Conservation (phyloP, 768 basidiomycete species). For the Bullera alba region DNA sequence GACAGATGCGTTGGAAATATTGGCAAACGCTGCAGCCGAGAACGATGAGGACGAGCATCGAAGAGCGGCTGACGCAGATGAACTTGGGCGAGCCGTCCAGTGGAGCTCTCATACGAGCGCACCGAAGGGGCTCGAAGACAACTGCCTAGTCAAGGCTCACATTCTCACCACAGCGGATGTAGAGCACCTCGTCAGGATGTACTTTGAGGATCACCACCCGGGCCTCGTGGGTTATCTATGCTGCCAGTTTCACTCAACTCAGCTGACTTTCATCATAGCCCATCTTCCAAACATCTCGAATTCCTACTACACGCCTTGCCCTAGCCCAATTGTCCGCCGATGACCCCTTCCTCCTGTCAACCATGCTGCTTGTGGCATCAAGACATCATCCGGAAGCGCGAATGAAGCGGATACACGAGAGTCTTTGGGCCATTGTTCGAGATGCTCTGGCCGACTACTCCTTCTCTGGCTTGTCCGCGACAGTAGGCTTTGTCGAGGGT, state of each 20-base stretch:
- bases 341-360: conserved; percentile 30
- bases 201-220: conserved; percentile 34
- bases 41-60: conserved; percentile 7
- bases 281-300: conserved; percentile 31
- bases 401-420: conserved; percentile 29
- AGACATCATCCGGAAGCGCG: conserved; percentile 23
- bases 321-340: conserved; percentile 21
- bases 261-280: conserved; percentile 13
- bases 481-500: conserved; percentile 41
- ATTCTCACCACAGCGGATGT: conserved; percentile 24
- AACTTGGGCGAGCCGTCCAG: not conserved
- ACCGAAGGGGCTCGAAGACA: conserved; percentile 14
- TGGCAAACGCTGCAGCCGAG: conserved; percentile 38
- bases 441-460: conserved; percentile 32
- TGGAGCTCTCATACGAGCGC: conserved; percentile 3
- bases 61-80: not conserved
- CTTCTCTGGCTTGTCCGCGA: conserved; percentile 26
- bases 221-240: conserved; percentile 29
- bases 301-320: conserved; percentile 24
- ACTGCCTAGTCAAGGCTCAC: conserved; percentile 24
- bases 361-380: conserved; percentile 33
- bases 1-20: conserved; percentile 41
- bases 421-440: conserved; percentile 31
- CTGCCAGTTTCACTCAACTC: not conserved
- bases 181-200: conserved; percentile 19